Conservation (phyloP, 1,139 yeast genomes). For the Blastobotrys petasosporus region DNA sequence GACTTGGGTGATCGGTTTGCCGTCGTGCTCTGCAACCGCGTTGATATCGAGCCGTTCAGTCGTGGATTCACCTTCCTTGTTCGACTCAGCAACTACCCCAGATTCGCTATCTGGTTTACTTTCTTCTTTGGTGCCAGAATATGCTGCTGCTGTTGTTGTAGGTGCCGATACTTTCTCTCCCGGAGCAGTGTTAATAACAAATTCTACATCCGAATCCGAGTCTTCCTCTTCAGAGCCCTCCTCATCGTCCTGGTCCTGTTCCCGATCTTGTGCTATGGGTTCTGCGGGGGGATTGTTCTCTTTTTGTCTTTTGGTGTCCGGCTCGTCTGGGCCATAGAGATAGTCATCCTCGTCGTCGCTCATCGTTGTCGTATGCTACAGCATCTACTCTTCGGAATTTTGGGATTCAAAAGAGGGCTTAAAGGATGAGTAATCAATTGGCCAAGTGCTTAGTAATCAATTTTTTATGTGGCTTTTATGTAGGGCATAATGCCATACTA, state of each 20-base stretch:
- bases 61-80: conserved; percentile 22
- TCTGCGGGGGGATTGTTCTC: conserved; percentile 10
- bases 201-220: conserved; percentile 50
- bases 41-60: conserved; percentile 57
- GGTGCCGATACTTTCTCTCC: conserved; percentile 35
- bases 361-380: conserved; percentile 2
- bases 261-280: conserved; percentile 18
- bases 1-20: conserved; percentile 77
- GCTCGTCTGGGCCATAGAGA: conserved; percentile 66
- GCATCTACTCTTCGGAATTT: too few relatives aligned
- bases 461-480: too few relatives aligned
- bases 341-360: conserved; percentile 77
- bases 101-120: conserved; percentile 25
- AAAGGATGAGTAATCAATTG: too few relatives aligned
- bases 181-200: conserved; percentile 49
- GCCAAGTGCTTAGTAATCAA: too few relatives aligned
- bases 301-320: conserved; percentile 34
- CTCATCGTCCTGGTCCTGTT: conserved; percentile 30
- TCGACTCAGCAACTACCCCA: conserved; percentile 12
- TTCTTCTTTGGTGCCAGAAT: conserved; percentile 13
- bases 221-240: conserved; percentile 27
- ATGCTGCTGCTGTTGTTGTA: conserved; percentile 19
- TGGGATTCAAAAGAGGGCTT: too few relatives aligned
- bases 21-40: conserved; percentile 73
- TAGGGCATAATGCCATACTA: too few relatives aligned